Evolutionary conservation across 106 monocot genomes (phyloP), one percentile per base, ranked within the genome.

Genomic region (Amphibolis antarctica): DNA sequence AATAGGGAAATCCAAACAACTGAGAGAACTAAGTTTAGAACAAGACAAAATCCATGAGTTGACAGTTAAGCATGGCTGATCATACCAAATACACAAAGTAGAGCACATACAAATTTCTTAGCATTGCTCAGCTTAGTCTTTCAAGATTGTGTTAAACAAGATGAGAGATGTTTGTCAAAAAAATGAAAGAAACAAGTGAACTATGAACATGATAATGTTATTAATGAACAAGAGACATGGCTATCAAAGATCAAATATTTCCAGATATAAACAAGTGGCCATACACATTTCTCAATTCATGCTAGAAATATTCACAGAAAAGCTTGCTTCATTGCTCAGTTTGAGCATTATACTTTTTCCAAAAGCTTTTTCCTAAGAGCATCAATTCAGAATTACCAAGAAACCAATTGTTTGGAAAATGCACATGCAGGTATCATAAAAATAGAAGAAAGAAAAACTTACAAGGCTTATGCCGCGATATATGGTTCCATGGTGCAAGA

Each of bases 391-490:
- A n/a, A 49, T 49, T 13, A 13, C 2, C n/a, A 49, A 14, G 48
- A 13, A 49, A 13, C 10, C 48, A 49, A 49, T n/a, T 46, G 15
- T 49, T 12, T 49, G 17, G n/a, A 49, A 49, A n/a, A 49, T 17
- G 48, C n/a, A 49, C 13, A 24, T 26, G n/a, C 3, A 59, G 10
- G 12, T 29, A 27, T 10, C 7, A 59, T 20, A 60, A n/a, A 21
- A 36, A 9, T 10, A 36, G 42, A 60, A 10, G 18, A 21, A 18
- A n/a, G 44, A 63, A 12, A 26, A 63, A 0, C 86, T 76, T 82
- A 96, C 96, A 71, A 86, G 86, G 67, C 78, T 84, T 70, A 96
- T 70, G 25, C 84, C 89, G 66, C 96, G 89, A 50, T 86, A 96
- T 62, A 90, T 66, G 69, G 89, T 82, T 27, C 90, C 86, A 73